Evolutionary conservation across 2,329 filamentous ascomycete species (phyloP).

Genomic region (Colletotrichum liaoningense): DNA sequence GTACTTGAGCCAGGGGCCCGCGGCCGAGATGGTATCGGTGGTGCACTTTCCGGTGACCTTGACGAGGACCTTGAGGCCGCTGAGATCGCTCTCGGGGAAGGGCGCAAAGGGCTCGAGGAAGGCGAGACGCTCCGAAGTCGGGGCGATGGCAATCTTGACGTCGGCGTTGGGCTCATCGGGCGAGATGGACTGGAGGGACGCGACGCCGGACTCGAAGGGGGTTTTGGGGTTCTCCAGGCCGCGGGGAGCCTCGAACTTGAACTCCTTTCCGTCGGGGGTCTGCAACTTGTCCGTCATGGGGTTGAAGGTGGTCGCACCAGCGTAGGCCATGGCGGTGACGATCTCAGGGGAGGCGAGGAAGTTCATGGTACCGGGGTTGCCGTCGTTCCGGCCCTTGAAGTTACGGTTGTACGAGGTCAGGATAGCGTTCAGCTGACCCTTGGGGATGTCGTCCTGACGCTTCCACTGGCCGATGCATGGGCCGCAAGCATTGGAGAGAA

Average conservation of each 20-base stretch:
- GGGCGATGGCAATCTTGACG: constrained; percentile 81
- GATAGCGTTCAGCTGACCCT: constrained; percentile 92
- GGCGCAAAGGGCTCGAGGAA: constrained; percentile 89
- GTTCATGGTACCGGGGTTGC: constrained; percentile 97
- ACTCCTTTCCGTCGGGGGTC: constrained; percentile 82
- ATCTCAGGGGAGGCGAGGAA: constrained; percentile 97
- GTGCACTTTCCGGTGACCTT: constrained; percentile 99
- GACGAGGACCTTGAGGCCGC: constrained; percentile 86
- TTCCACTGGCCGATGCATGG: constrained; percentile 97
- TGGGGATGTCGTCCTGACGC: constrained; percentile 84
- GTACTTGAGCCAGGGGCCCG: constrained; percentile 98
- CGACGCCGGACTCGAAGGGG: constrained; percentile 83
- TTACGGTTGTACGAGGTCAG: constrained; percentile 98
- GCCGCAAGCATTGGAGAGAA: constrained; percentile 95
- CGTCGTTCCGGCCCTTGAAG: constrained; percentile 96
- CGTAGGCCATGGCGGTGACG: constrained; percentile 95
- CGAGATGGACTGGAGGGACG: constrained; percentile 77
- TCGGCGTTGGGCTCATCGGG: constrained; percentile 69
- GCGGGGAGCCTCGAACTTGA: constrained; percentile 85
- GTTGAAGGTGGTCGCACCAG: constrained; percentile 94
- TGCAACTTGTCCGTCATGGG: constrained; percentile 88
- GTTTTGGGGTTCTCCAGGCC: constrained; percentile 72
- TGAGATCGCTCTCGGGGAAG: constrained; percentile 82
- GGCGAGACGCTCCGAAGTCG: constrained; percentile 90
- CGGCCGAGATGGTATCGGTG: constrained; percentile 97